Evolutionary conservation across 805 yeast genomes (phyloP).

Genomic region (Starmerella vitae): DNA sequence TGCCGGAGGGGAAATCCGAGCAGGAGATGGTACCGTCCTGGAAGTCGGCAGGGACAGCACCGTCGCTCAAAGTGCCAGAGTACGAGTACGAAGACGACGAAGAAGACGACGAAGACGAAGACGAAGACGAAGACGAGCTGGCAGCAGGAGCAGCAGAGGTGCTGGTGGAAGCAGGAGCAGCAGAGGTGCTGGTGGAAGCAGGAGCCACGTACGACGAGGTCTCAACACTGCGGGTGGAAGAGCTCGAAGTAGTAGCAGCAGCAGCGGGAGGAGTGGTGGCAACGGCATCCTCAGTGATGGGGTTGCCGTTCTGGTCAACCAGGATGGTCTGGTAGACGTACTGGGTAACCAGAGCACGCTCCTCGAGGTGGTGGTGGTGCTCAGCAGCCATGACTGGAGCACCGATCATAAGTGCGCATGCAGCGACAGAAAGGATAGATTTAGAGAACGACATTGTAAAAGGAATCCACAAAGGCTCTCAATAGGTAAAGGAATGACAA

Average conservation of each 20-base stretch:
- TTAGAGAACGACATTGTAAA: conserved; percentile 8
- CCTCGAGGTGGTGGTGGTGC: conserved; percentile 43
- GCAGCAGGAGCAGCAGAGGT: conserved; percentile 27
- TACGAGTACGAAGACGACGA: conserved; percentile 26
- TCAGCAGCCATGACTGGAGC: conserved; percentile 33
- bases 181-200: conserved; percentile 21
- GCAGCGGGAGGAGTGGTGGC: conserved; percentile 22
- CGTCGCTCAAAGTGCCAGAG: conserved; percentile 47
- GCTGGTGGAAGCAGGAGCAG: conserved; percentile 22
- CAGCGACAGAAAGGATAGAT: conserved; percentile 9
- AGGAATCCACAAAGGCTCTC: conserved; percentile 6
- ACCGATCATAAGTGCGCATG: conserved; percentile 19
- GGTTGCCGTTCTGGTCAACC: conserved; percentile 30
- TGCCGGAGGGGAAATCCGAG: conserved; percentile 59
- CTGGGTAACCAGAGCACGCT: conserved; percentile 33
- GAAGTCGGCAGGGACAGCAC: conserved; percentile 48
- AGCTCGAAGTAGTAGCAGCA: conserved; percentile 21
- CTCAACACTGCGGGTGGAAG: conserved; percentile 19
- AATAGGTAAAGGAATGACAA: conserved; percentile 20
- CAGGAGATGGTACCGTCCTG: conserved; percentile 61
- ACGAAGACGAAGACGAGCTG: conserved; percentile 23
- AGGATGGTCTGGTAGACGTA: conserved; percentile 36
- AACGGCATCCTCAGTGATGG: conserved; percentile 30
- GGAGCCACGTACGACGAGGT: conserved; percentile 15
- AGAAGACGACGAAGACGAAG: conserved; percentile 28